Evolutionary conservation across 1,139 yeast genomes (phyloP).

Genomic region (Petasospora fabianii): DNA sequence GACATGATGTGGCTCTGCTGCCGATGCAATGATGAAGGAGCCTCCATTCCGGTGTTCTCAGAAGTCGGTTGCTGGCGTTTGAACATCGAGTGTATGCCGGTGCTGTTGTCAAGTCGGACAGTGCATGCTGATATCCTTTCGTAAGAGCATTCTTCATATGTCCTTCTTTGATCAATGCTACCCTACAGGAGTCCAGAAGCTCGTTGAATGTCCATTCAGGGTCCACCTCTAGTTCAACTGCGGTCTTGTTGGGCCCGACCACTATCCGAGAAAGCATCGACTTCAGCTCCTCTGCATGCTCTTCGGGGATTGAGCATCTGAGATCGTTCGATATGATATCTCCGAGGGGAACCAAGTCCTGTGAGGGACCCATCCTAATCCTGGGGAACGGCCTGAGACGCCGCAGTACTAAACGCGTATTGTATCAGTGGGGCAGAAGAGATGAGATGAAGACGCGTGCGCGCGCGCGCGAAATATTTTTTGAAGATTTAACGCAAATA

Average conservation of each 20-base stretch:
- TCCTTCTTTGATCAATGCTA: constrained; percentile 13
- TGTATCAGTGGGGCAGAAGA: too few relatives aligned
- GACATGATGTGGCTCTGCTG: constrained; percentile 1
- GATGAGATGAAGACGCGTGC: too few relatives aligned
- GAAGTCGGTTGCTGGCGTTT: constrained; percentile 1
- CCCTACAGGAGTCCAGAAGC: constrained; percentile 25
- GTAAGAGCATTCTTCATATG: constrained; percentile 27
- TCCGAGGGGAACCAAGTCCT: too few relatives aligned
- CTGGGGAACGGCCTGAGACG: too few relatives aligned
- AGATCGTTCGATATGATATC: too few relatives aligned
- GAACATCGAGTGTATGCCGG: constrained; percentile 4
- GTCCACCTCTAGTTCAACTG: not conserved
- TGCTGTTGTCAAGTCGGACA: constrained; percentile 8
- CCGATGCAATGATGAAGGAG: constrained; percentile 16
- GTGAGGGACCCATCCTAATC: too few relatives aligned
- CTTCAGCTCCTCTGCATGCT: not conserved
- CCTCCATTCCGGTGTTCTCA: constrained; percentile 19
- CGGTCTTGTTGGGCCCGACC: constrained; percentile 1
- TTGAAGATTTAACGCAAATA: not conserved
- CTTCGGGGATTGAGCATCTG: too few relatives aligned
- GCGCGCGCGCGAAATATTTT: too few relatives aligned
- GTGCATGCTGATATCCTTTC: constrained; percentile 16
- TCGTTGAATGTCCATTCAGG: constrained; percentile 9
- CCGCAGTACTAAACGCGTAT: too few relatives aligned
- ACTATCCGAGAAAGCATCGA: constrained; percentile 2